phyloP scores from a whole-genome alignment of 2,329 filamentous ascomycete genomes.

The Claviceps maximensis region DNA sequence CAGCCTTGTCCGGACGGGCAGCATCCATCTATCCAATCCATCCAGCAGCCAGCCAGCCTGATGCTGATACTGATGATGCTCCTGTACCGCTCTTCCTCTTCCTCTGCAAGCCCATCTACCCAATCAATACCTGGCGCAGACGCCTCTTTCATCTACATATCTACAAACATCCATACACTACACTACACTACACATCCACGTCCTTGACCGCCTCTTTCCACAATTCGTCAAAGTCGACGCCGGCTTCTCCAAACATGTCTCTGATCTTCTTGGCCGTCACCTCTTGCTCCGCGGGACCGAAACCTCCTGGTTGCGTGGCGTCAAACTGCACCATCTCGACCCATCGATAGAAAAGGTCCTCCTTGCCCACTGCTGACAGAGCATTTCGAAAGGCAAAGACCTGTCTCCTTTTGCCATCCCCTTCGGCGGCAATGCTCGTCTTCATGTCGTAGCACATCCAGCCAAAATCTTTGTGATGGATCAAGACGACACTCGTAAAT shows the following conservation, averaged over 20 bases:
- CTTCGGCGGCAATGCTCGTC: constrained; percentile 34
- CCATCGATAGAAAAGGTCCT: constrained; percentile 83
- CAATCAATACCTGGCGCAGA: background rate
- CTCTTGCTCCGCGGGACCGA: constrained; percentile 60
- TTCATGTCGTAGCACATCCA: constrained; percentile 52
- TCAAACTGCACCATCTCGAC: constrained; percentile 87
- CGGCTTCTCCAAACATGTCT: constrained; percentile 58
- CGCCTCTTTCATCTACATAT: too few relatives aligned
- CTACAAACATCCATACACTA: too few relatives aligned
- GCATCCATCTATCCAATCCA: too few relatives aligned
- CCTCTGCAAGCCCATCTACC: background rate
- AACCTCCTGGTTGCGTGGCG: constrained; percentile 63
- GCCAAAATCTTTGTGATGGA: constrained; percentile 53
- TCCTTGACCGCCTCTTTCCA: constrained; percentile 50
- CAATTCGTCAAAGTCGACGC: constrained; percentile 71
- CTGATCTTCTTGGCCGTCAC: constrained; percentile 61
- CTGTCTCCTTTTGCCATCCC: constrained; percentile 56
- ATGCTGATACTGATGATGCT: too few relatives aligned
- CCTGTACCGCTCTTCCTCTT: too few relatives aligned
- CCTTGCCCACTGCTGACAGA: constrained; percentile 64
- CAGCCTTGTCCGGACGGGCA: too few relatives aligned
- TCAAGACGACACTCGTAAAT: constrained; percentile 57
- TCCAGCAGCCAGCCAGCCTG: too few relatives aligned
- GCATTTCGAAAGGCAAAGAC: constrained; percentile 71
- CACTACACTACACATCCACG: constrained; percentile 7